Evolutionary conservation across 208 protist species (phyloP).

Genomic region (Leishmania amazonensis): DNA sequence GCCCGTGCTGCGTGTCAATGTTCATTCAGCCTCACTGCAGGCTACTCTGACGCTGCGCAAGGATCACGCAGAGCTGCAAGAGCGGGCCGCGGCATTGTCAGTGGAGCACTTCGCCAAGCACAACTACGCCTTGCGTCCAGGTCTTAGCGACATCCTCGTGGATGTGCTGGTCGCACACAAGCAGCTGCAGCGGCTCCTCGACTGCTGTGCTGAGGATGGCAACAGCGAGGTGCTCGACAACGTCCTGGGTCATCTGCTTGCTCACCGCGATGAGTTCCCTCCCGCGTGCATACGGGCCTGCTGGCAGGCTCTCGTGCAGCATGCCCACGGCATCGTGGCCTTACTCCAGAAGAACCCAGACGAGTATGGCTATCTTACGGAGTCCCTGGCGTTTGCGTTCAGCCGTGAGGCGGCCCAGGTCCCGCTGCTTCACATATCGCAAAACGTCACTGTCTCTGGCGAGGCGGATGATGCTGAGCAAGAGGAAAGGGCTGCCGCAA

Average conservation of each 20-base stretch:
- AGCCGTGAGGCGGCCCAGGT: slow-evolving; percentile 43
- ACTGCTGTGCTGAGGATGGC: slow-evolving; percentile 32
- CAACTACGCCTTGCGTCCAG: slow-evolving; percentile 44
- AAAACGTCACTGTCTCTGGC: background rate
- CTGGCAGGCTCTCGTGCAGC: slow-evolving; percentile 52
- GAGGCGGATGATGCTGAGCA: background rate
- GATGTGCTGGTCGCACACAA: slow-evolving; percentile 50
- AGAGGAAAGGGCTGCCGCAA: background rate
- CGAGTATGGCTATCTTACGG: slow-evolving; percentile 70
- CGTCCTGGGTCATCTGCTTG: slow-evolving; percentile 56
- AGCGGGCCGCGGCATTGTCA: slow-evolving; percentile 29
- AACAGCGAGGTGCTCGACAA: slow-evolving; percentile 41
- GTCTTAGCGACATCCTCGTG: slow-evolving; percentile 51
- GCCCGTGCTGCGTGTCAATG: slow-evolving; percentile 41
- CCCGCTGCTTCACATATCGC: slow-evolving; percentile 52
- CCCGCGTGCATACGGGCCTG: slow-evolving; percentile 41
- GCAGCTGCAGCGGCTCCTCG: slow-evolving; percentile 34
- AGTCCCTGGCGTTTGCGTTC: slow-evolving; percentile 61
- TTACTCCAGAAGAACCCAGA: slow-evolving; percentile 41
- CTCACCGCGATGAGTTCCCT: slow-evolving; percentile 52
- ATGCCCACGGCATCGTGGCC: slow-evolving; percentile 56
- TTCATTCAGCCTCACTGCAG: slow-evolving; percentile 39
- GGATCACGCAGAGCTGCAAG: slow-evolving; percentile 6
- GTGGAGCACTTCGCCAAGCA: slow-evolving; percentile 46
- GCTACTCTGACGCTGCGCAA: slow-evolving; percentile 34